Percentiles rank a stretch among this genome's conserved stretches.
Evolutionary conservation across 805 yeast genomes (phyloP).

Genomic region (Starmerella sp.): DNA sequence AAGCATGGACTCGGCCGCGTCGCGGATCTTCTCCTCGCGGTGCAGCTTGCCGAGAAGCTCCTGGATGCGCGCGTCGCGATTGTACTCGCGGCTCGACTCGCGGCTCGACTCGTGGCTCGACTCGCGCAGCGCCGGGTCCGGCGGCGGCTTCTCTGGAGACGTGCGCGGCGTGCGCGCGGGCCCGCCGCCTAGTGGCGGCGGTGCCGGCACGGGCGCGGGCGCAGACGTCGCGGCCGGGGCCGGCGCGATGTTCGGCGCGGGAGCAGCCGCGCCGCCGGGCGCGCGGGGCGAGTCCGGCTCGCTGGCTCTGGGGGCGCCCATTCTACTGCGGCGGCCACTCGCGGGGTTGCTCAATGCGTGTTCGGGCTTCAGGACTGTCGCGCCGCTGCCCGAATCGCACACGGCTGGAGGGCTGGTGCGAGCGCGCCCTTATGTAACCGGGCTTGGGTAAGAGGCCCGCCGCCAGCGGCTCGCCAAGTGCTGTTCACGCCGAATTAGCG

Average conservation of each 20-base stretch:
- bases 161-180: not conserved
- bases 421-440: not conserved
- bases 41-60: conserved; percentile 28
- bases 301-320: not conserved
- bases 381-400: not conserved
- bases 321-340: not conserved
- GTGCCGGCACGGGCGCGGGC: not conserved
- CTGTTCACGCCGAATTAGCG: no score
- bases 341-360: not conserved
- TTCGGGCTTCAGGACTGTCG: not conserved
- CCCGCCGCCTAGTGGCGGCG: not conserved
- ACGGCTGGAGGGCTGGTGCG: not conserved
- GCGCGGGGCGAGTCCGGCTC: conserved; percentile 5
- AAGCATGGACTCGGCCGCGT: conserved; percentile 31
- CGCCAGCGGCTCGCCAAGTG: no score
- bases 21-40: conserved; percentile 30
- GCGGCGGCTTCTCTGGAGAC: conserved; percentile 3
- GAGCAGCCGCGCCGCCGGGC: not conserved
- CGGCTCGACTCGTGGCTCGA: conserved; percentile 1
- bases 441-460: not conserved
- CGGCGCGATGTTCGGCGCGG: no score
- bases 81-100: conserved; percentile 1
- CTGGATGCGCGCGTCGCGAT: conserved; percentile 5
- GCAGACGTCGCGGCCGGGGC: no score
- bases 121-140: conserved; percentile 1